These are phyloP conservation scores for Backusella mclennaniae DNA, from an alignment of 192 early-diverging fungal genomes.

Conservation along the genomic window DNA sequence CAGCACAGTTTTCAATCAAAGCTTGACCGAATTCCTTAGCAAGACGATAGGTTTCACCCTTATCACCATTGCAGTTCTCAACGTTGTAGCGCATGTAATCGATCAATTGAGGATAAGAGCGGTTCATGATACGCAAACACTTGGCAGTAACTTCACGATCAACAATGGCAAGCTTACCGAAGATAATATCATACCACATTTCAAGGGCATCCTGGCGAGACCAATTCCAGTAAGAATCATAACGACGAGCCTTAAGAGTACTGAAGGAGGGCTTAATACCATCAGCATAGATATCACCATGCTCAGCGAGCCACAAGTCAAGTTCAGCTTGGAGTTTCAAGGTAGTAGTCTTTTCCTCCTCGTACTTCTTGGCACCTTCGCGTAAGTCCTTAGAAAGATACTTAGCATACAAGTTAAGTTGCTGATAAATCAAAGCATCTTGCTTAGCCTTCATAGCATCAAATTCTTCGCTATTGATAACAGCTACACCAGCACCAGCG, in stretches of 20 bases:
- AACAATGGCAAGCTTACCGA: conserved; percentile 80
- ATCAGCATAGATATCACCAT: conserved; percentile 86
- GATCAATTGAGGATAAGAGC: conserved; percentile 75
- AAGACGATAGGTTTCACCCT: conserved; percentile 81
- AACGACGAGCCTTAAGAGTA: conserved; percentile 81
- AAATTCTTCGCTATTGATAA: conserved; percentile 89
- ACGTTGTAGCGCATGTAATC: conserved; percentile 88
- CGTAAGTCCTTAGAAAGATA: conserved; percentile 84
- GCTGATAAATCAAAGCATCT: conserved; percentile 66
- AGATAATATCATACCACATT: conserved; percentile 92
- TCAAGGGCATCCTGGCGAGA: conserved; percentile 82
- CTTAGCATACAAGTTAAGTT: conserved; percentile 75
- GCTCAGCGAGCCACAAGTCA: conserved; percentile 89
- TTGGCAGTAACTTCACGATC: conserved; percentile 93
- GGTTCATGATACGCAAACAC: conserved; percentile 91
- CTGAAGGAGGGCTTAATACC: conserved; percentile 88
- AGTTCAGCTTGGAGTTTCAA: conserved; percentile 76
- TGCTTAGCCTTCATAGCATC: conserved; percentile 72
- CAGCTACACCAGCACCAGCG: conserved; percentile 54
- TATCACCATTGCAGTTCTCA: conserved; percentile 68
- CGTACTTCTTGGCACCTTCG: conserved; percentile 59
- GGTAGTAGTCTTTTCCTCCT: conserved; percentile 63
- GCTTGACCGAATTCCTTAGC: conserved; percentile 78
- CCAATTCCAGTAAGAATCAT: conserved; percentile 99
- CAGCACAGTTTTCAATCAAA: conserved; percentile 88